Conservation (phyloP, 148 eudicot genomes). For the Persicaria tinctoria region DNA sequence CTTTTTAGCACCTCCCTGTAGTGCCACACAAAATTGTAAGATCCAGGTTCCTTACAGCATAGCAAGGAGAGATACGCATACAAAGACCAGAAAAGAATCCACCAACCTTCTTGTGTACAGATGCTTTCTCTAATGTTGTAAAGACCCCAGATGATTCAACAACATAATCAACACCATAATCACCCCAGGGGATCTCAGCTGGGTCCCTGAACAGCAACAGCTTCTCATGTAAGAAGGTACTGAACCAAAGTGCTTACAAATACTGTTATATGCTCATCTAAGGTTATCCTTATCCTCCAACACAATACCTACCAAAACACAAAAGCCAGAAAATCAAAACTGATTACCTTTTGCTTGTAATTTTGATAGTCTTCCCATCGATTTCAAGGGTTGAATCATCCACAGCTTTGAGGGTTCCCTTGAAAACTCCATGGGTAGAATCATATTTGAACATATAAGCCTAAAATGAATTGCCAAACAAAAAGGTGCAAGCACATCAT, state of each 20-base stretch:
- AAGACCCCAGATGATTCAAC: slow-evolving; percentile 96
- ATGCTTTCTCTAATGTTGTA: slow-evolving; percentile 80
- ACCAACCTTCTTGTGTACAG: slow-evolving; percentile 74
- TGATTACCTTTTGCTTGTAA: slow-evolving; percentile 66
- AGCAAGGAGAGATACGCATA: background rate
- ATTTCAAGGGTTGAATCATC: slow-evolving; percentile 85
- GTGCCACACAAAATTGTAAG: background rate
- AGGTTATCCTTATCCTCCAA: background rate
- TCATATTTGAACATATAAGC: slow-evolving; percentile 98
- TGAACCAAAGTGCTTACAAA: background rate
- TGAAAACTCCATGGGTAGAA: slow-evolving; percentile 90
- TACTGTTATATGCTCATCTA: background rate
- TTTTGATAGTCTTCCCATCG: slow-evolving; percentile 70
- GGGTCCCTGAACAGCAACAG: slow-evolving; percentile 53
- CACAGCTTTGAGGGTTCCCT: slow-evolving; percentile 58
- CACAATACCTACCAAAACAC: background rate
- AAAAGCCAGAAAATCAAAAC: background rate
- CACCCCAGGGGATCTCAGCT: slow-evolving; percentile 93
- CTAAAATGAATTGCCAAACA: slow-evolving; percentile 23
- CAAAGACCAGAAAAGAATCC: background rate
- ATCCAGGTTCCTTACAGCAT: background rate
- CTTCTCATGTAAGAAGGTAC: slow-evolving; percentile 4
- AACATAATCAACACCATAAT: slow-evolving; percentile 83
- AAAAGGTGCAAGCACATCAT: slow-evolving; percentile 6
- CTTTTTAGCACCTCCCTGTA: slow-evolving; percentile 96